phyloP scores from a whole-genome alignment of 352 stramenopile genomes.

The Phytophthora constricta region DNA sequence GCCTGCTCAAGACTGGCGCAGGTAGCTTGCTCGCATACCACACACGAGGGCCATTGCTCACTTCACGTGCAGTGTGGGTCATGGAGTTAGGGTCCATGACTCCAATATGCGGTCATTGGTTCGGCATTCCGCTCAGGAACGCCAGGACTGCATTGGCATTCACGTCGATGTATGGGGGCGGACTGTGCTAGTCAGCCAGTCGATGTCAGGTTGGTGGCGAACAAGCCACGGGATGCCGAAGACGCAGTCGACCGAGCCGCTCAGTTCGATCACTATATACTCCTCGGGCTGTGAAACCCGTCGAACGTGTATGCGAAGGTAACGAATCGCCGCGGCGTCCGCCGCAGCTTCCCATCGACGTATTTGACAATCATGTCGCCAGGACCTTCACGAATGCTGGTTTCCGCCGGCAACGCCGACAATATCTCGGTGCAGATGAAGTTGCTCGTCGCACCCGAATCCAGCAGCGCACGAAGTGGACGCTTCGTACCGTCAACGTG shows the following conservation, averaged over 20 bases:
- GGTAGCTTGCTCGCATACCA: not conserved
- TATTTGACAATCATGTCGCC: not conserved
- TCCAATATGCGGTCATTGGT: not conserved
- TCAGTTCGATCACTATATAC: constrained; percentile 27
- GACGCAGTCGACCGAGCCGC: constrained; percentile 21
- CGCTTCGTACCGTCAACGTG: not conserved
- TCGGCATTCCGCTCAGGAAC: not conserved
- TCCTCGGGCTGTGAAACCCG: constrained; percentile 7
- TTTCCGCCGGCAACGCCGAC: not conserved
- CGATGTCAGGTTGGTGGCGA: constrained; percentile 13
- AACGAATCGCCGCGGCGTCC: not conserved
- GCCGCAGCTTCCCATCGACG: not conserved
- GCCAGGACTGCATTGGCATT: not conserved
- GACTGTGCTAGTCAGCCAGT: constrained; percentile 8
- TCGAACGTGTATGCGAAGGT: constrained; percentile 10
- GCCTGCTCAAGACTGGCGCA: not conserved
- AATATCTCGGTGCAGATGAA: not conserved
- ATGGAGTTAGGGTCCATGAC: not conserved
- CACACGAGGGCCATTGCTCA: not conserved
- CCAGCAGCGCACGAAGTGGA: not conserved
- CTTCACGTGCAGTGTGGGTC: not conserved
- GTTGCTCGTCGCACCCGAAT: not conserved
- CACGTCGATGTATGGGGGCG: not conserved
- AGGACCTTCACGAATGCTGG: not conserved
- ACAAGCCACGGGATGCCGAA: constrained; percentile 24